phyloP scores from a whole-genome alignment of 192 early-diverging fungal genomes.

The Umbelopsis sp. region DNA sequence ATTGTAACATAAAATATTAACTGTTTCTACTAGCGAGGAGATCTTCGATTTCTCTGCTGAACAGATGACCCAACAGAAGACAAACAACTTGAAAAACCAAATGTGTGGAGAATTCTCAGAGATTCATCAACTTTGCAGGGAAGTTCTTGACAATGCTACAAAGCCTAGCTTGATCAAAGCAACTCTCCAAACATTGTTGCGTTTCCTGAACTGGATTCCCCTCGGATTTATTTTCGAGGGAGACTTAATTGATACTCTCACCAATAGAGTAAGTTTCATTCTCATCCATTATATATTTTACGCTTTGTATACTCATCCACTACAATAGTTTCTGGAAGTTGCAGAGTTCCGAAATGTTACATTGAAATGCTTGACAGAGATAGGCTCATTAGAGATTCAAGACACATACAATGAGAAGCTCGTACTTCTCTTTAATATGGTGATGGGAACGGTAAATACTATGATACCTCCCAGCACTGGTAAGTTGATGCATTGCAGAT shows the following conservation, averaged over 20 bases:
- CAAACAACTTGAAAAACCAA: conserved; percentile 90
- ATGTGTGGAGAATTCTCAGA: conserved; percentile 96
- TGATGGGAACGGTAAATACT: conserved; percentile 68
- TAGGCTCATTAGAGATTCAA: conserved; percentile 82
- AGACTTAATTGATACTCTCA: conserved; percentile 82
- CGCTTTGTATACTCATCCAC: conserved; percentile 22
- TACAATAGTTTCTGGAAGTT: conserved; percentile 77
- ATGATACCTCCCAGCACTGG: conserved; percentile 72
- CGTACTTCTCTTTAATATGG: conserved; percentile 82
- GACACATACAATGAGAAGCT: conserved; percentile 87
- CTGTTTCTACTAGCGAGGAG: conserved; percentile 79
- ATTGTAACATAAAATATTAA: background rate
- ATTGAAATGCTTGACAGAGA: conserved; percentile 97
- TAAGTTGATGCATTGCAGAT: conserved; percentile 38
- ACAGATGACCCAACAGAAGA: conserved; percentile 96
- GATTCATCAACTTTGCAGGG: conserved; percentile 92
- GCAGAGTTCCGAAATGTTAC: conserved; percentile 90
- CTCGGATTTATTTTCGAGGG: conserved; percentile 98
- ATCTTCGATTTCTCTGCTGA: conserved; percentile 99
- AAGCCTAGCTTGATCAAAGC: conserved; percentile 89
- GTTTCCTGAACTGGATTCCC: conserved; percentile 98
- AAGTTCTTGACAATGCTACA: conserved; percentile 90
- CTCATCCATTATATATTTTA: background rate
- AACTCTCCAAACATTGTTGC: conserved; percentile 92
- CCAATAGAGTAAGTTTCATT: conserved; percentile 64